Conservation (phyloP, 2,329 filamentous ascomycete genomes). For the Curvularia sp. region DNA sequence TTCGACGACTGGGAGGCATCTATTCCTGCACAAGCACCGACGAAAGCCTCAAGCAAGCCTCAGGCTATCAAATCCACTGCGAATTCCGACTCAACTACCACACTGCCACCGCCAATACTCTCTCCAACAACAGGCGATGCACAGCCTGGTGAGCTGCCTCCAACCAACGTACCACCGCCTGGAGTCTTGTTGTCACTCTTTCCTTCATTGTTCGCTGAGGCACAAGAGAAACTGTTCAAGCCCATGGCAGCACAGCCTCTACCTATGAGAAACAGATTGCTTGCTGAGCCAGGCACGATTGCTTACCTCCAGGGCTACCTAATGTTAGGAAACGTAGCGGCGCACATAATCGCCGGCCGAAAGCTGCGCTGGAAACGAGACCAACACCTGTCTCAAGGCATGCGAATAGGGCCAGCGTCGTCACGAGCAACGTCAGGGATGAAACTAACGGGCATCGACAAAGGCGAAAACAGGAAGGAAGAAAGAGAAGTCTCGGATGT, state of each 20-base stretch:
- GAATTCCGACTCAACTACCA: background rate
- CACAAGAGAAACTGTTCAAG: constrained; percentile 70
- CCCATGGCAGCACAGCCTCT: constrained; percentile 66
- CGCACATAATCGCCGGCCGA: constrained; percentile 83
- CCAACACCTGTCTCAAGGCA: constrained; percentile 80
- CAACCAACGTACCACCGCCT: constrained; percentile 88
- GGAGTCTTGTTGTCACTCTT: constrained; percentile 81
- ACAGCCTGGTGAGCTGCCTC: constrained; percentile 59
- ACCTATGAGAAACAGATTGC: constrained; percentile 67
- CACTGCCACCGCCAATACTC: constrained; percentile 30
- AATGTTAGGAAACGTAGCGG: constrained; percentile 69
- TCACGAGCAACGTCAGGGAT: constrained; percentile 76
- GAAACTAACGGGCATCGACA: constrained; percentile 89
- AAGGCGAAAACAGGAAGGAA: constrained; percentile 80
- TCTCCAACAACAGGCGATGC: constrained; percentile 33
- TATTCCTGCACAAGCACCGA: constrained; percentile 26
- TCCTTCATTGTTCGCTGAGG: constrained; percentile 71
- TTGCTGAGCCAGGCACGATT: constrained; percentile 68
- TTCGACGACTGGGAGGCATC: constrained; percentile 54
- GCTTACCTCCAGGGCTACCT: constrained; percentile 71
- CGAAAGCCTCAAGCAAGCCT: constrained; percentile 15
- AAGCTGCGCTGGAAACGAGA: constrained; percentile 92
- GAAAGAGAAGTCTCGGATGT: constrained; percentile 85
- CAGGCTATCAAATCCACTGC: constrained; percentile 7
- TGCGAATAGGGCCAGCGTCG: constrained; percentile 80